These are phyloP conservation scores for Cornus suecica DNA, from an alignment of 148 eudicot species.

Conservation along the genomic window DNA sequence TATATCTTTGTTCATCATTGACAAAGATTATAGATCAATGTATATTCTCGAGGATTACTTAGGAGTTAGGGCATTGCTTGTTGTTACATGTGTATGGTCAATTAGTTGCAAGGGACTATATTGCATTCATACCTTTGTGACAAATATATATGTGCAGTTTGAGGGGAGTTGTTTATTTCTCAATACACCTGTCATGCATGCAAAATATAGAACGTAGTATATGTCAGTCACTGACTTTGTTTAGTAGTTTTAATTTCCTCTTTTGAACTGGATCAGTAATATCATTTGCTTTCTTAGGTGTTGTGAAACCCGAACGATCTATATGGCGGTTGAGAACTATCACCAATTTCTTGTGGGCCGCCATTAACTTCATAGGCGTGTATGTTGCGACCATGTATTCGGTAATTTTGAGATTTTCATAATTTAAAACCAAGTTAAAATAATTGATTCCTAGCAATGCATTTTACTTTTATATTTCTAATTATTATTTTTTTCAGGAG, in stretches of 20 bases:
- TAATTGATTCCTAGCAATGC: background rate
- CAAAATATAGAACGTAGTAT: too few relatives aligned
- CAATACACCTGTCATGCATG: too few relatives aligned
- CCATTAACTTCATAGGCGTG: slow-evolving; percentile 58
- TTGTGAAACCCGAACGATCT: slow-evolving; percentile 71
- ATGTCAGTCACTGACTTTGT: background rate
- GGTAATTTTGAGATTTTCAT: slow-evolving; percentile 28
- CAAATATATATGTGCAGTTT: background rate
- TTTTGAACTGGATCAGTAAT: background rate
- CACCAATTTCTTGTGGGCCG: slow-evolving; percentile 69
- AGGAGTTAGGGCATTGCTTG: too few relatives aligned
- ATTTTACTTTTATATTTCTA: too few relatives aligned
- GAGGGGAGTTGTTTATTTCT: background rate
- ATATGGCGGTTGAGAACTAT: slow-evolving; percentile 83
- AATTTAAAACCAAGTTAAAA: background rate
- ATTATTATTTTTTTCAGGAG: slow-evolving; percentile 56
- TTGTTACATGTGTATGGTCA: too few relatives aligned
- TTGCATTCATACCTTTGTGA: background rate
- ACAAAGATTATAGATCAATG: too few relatives aligned
- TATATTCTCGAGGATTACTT: too few relatives aligned
- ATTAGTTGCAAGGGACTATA: too few relatives aligned
- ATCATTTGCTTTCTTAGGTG: slow-evolving; percentile 44
- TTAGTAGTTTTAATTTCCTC: background rate
- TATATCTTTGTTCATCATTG: too few relatives aligned
- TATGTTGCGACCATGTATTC: slow-evolving; percentile 89